Evolutionary conservation across 768 basidiomycete genomes (phyloP).

Genomic region (Mycena galericulata): DNA sequence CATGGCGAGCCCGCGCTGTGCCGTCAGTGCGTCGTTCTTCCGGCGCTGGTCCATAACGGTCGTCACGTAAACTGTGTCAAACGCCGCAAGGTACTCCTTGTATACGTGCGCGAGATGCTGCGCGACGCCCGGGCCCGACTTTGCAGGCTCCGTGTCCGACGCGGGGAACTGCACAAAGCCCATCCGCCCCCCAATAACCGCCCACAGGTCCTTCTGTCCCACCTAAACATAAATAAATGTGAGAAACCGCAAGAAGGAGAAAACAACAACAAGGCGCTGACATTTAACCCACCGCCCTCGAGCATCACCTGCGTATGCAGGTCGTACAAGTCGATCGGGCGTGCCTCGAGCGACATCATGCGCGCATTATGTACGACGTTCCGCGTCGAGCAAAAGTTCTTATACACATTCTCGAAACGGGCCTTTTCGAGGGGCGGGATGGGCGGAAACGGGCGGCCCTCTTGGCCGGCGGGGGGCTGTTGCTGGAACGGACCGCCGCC

Average conservation of each 20-base stretch:
- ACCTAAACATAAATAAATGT: slow-evolving; percentile 54
- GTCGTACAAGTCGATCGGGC: slow-evolving; percentile 68
- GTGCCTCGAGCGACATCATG: slow-evolving; percentile 62
- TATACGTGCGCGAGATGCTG: slow-evolving; percentile 71
- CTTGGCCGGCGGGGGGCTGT: slow-evolving; percentile 28
- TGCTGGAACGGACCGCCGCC: slow-evolving; percentile 46
- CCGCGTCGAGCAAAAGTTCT: slow-evolving; percentile 58
- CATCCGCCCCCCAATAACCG: slow-evolving; percentile 74
- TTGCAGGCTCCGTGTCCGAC: slow-evolving; percentile 68
- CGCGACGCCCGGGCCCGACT: slow-evolving; percentile 71
- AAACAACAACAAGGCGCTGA: slow-evolving; percentile 42
- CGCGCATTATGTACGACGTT: slow-evolving; percentile 53
- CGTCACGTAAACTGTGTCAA: slow-evolving; percentile 66
- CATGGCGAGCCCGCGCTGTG: slow-evolving; percentile 14
- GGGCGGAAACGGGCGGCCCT: slow-evolving; percentile 28
- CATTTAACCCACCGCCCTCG: slow-evolving; percentile 65
- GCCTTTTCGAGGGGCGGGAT: slow-evolving; percentile 60
- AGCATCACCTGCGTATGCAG: slow-evolving; percentile 71
- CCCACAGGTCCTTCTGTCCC: slow-evolving; percentile 68
- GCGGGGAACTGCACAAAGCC: slow-evolving; percentile 76
- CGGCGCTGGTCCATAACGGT: slow-evolving; percentile 52
- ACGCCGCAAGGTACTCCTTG: slow-evolving; percentile 64
- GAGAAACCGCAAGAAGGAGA: slow-evolving; percentile 12
- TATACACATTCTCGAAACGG: slow-evolving; percentile 66
- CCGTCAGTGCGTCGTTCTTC: slow-evolving; percentile 35